Conservation (phyloP, 164 flowering plant species). For the Pachysandra terminalis region DNA sequence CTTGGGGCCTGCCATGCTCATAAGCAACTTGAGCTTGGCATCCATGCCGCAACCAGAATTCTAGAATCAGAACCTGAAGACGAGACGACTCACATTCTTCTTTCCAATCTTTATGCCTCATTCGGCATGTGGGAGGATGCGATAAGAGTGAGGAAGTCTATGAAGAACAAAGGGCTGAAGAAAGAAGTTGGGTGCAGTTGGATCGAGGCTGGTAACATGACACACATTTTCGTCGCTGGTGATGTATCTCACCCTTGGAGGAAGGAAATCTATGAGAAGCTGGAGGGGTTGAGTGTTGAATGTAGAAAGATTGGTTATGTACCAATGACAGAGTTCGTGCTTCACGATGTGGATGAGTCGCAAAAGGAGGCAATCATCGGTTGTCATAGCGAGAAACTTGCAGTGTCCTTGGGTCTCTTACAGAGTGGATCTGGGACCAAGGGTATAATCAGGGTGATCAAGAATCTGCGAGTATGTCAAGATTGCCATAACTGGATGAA, state of each 20-base stretch:
- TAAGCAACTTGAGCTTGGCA: conserved; percentile 30
- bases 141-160: conserved; percentile 16
- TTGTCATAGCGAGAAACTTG: conserved; percentile 34
- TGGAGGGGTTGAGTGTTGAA: conserved; percentile 16
- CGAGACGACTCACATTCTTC: conserved; percentile 31
- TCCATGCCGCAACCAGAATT: conserved; percentile 27
- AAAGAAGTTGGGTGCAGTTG: conserved; percentile 37
- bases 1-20: conserved; percentile 40
- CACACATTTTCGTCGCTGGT: conserved; percentile 33
- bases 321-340: conserved; percentile 27
- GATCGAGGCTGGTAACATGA: conserved; percentile 26
- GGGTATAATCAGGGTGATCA: conserved; percentile 29
- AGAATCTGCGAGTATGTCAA: conserved; percentile 28
- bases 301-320: conserved; percentile 22
- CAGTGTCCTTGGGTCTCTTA: conserved; percentile 27
- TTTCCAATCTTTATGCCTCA: conserved; percentile 31
- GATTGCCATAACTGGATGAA: conserved; percentile 39
- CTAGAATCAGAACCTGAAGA: conserved; percentile 33
- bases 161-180: conserved; percentile 25
- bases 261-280: conserved; percentile 29
- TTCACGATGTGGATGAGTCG: conserved; percentile 26
- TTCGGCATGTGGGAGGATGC: conserved; percentile 28
- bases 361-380: conserved; percentile 29
- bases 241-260: conserved; percentile 27
- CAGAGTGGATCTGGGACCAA: conserved; percentile 11